These are phyloP conservation scores for Russula sp. DNA, from an alignment of 768 basidiomycete species.

Conservation along the genomic window DNA sequence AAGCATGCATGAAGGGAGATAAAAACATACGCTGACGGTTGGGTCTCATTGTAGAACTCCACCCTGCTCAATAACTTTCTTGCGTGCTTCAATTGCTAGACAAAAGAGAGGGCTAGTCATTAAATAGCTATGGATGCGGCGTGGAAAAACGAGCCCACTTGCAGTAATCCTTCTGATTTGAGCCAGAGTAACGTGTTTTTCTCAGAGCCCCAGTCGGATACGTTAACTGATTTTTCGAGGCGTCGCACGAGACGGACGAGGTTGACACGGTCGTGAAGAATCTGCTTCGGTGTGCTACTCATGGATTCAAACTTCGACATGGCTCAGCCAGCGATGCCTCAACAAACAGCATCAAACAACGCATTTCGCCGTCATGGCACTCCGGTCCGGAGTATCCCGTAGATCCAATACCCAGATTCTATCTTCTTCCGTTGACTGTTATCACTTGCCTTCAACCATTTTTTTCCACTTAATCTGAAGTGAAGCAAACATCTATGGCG, in stretches of 20 bases:
- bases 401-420: too few relatives aligned
- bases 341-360: too few relatives aligned
- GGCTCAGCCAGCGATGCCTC: too few relatives aligned
- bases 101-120: not conserved
- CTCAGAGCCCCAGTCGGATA: conserved; percentile 33
- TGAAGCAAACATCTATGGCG: not conserved
- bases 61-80: conserved; percentile 7
- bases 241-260: conserved; percentile 51
- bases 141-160: conserved; percentile 36
- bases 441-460: not conserved
- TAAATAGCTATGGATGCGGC: not conserved
- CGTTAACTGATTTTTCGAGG: conserved; percentile 47
- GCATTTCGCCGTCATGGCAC: not conserved
- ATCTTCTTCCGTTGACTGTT: not conserved
- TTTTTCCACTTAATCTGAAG: not conserved
- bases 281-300: conserved; percentile 20
- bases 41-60: conserved; percentile 8
- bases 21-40: conserved; percentile 7
- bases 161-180: conserved; percentile 45
- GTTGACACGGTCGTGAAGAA: conserved; percentile 59
- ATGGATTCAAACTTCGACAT: not conserved
- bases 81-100: conserved; percentile 17
- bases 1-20: not conserved
- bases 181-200: conserved; percentile 41
- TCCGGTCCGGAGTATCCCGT: not conserved